phyloP scores from a whole-genome alignment of 371 early-diverging fungal species.

The Coemansia sp. region DNA sequence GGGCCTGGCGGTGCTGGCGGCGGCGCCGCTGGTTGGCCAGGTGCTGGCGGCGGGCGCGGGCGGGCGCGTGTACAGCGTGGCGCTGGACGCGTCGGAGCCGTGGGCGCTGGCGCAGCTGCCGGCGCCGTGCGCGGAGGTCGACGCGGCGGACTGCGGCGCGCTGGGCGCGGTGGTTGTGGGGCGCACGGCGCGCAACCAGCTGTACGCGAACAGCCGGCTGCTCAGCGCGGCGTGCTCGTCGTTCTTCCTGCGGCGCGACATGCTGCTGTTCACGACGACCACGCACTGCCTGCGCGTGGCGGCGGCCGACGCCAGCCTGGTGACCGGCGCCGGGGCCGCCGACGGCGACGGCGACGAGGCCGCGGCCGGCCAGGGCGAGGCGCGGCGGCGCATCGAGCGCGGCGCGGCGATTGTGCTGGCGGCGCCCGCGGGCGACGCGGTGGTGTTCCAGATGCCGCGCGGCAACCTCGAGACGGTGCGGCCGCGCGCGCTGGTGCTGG shows the following conservation, averaged over 20 bases:
- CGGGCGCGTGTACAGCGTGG: slow-evolving; percentile 46
- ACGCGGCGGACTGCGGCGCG: slow-evolving; percentile 14
- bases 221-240: slow-evolving; percentile 81
- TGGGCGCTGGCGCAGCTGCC: slow-evolving; percentile 6
- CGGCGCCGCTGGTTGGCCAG: background rate
- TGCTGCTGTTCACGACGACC: slow-evolving; percentile 81
- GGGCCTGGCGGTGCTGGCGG: background rate
- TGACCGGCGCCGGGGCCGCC: slow-evolving; percentile 10
- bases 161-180: slow-evolving; percentile 62
- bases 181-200: slow-evolving; percentile 74
- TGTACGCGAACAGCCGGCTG: slow-evolving; percentile 70
- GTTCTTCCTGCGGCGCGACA: slow-evolving; percentile 78
- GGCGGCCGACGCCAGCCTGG: slow-evolving; percentile 46
- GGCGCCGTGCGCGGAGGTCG: slow-evolving; percentile 25
- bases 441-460: slow-evolving; percentile 95
- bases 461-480: slow-evolving; percentile 96
- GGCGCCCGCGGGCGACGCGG: slow-evolving; percentile 64
- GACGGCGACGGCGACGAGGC: background rate
- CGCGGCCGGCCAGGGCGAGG: slow-evolving; percentile 60
- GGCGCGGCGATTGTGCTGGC: slow-evolving; percentile 84
- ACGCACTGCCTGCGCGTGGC: slow-evolving; percentile 81
- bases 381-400: slow-evolving; percentile 82
- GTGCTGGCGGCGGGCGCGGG: slow-evolving; percentile 6
- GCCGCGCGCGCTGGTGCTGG: slow-evolving; percentile 89
- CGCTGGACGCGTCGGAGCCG: background rate